Conservation (phyloP, 1,139 yeast species). For the Diutina siamensis region DNA sequence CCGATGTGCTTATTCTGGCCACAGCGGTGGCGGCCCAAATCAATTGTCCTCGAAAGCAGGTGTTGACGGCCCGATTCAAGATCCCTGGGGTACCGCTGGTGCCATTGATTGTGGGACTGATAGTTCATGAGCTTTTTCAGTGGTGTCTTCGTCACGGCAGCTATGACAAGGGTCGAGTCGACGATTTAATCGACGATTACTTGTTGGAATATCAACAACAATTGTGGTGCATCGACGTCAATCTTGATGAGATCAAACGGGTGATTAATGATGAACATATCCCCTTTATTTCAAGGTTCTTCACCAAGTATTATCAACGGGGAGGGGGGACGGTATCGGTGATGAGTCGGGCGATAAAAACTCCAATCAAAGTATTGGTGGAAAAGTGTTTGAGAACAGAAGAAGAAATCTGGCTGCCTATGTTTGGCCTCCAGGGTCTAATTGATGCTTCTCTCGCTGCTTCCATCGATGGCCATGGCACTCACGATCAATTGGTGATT, state of each 20-base stretch:
- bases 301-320: background rate
- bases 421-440: conserved; percentile 83
- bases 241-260: background rate
- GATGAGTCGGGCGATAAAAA: background rate
- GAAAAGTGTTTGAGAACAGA: conserved; percentile 50
- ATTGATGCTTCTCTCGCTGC: conserved; percentile 82
- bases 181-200: background rate
- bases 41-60: conserved; percentile 60
- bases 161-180: background rate
- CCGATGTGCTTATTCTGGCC: conserved; percentile 73
- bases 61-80: conserved; percentile 41
- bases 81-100: conserved; percentile 46
- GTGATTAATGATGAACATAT: background rate
- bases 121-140: conserved; percentile 74
- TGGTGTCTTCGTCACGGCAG: conserved; percentile 32
- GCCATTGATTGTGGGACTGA: conserved; percentile 63
- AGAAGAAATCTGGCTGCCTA: conserved; percentile 86
- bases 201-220: background rate
- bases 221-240: background rate
- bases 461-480: conserved; percentile 18
- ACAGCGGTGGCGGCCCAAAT: conserved; percentile 73
- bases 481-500: conserved; percentile 34
- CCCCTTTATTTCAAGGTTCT: background rate
- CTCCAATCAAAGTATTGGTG: background rate
- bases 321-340: background rate